Conservation (phyloP, 352 stramenopile species). For the Globisporangium solare region DNA sequence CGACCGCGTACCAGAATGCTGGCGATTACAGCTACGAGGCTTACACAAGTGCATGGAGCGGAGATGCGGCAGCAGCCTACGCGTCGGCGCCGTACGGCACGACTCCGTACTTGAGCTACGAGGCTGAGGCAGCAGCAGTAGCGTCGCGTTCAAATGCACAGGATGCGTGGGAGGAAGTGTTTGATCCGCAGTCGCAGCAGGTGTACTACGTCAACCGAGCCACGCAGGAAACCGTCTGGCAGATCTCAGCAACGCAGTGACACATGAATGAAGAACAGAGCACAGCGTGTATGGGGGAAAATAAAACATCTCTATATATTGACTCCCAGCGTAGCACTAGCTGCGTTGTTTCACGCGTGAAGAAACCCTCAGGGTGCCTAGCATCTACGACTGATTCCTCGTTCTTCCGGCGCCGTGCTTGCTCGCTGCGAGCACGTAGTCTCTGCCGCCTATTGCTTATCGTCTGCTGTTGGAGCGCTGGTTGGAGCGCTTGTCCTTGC, state of each 20-base stretch:
- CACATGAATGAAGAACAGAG: background rate
- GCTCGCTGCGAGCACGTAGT: too few species aligned
- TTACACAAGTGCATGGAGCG: background rate
- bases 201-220: constrained; percentile 64
- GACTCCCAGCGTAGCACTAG: background rate
- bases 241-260: constrained; percentile 13
- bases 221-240: constrained; percentile 59
- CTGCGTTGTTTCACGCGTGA: too few species aligned
- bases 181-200: constrained; percentile 42
- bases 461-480: constrained; percentile 46
- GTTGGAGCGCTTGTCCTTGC: constrained; percentile 48
- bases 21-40: background rate
- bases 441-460: constrained; percentile 17
- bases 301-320: constrained; percentile 22
- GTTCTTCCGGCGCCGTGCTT: too few species aligned
- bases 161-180: constrained; percentile 57
- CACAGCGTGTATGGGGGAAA: constrained; percentile 1
- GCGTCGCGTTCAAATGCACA: background rate
- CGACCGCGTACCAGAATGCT: background rate
- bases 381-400: too few species aligned
- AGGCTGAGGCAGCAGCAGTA: background rate
- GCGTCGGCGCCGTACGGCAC: background rate
- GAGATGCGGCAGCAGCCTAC: background rate
- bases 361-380: too few species aligned
- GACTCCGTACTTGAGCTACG: background rate